A percentile compares a stretch with the other conserved stretches of the same genome.
Evolutionary conservation across 441 rosid species (phyloP).

Genomic region (Bocquillonia castaneifolia): DNA sequence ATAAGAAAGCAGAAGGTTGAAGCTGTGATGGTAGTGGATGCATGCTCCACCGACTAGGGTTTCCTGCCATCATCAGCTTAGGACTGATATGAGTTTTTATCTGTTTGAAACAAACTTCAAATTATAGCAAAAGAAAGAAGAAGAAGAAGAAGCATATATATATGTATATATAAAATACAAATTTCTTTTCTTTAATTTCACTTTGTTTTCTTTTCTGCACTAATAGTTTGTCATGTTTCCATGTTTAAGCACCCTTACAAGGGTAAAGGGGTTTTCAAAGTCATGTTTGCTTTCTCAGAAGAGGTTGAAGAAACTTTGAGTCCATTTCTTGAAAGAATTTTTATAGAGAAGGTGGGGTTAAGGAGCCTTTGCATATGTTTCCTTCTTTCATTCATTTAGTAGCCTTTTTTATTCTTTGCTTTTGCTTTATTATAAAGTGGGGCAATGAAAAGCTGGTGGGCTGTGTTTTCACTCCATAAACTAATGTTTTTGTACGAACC

Average conservation of each 20-base stretch:
- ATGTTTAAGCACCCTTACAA: slow-evolving; percentile 44
- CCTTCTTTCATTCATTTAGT: slow-evolving; percentile 33
- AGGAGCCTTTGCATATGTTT: slow-evolving; percentile 30
- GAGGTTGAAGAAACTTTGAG: slow-evolving; percentile 49
- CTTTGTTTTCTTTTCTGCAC: slow-evolving; percentile 31
- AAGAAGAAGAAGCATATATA: slow-evolving; percentile 5
- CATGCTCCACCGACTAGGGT: slow-evolving; percentile 67
- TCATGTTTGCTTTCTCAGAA: slow-evolving; percentile 42
- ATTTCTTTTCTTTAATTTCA: slow-evolving; percentile 21
- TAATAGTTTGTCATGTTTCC: slow-evolving; percentile 39
- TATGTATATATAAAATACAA: neutral
- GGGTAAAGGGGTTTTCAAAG: slow-evolving; percentile 28
- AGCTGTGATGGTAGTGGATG: slow-evolving; percentile 44
- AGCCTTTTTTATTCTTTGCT: slow-evolving; percentile 52
- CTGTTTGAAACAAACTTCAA: slow-evolving; percentile 19
- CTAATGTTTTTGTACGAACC: slow-evolving; percentile 25
- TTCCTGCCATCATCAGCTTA: slow-evolving; percentile 63
- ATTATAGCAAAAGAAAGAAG: neutral
- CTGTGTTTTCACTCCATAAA: slow-evolving; percentile 34
- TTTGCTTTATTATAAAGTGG: slow-evolving; percentile 91
- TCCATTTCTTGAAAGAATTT: slow-evolving; percentile 30
- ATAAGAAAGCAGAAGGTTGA: slow-evolving; percentile 35
- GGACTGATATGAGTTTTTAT: slow-evolving; percentile 10
- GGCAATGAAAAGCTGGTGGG: slow-evolving; percentile 56
- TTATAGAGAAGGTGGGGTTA: slow-evolving; percentile 44